Evolutionary conservation across 1,284 basidiomycete species (phyloP), one percentile per base, ranked within the genome.

Genomic region (Ustilago shanxiensis): DNA sequence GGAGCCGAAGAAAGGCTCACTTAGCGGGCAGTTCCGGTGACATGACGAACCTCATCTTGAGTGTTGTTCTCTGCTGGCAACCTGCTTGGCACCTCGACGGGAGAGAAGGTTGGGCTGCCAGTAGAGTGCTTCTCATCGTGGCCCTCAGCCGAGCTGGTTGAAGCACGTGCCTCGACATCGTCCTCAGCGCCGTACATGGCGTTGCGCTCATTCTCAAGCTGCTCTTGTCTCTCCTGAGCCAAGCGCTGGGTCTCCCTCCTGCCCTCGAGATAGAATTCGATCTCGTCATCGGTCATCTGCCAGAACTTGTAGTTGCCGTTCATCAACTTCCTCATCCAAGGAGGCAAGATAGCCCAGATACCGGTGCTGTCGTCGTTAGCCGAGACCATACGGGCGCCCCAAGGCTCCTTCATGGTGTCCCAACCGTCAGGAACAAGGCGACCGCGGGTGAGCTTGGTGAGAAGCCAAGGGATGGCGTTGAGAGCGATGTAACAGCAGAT

Each of bases 401-500:
- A 85, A 11, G 82, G 83, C 64, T 85, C 84, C 68, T 83, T 83
- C 53, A 79, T 72, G 24, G 80, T 82, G 71, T 84, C 71, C 82
- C 82, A 83, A 13, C 87, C 91, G 8, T 91, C 90, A 5, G 93
- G 93, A 2, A 90, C 85, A 65, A 95, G 88, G 53, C 90, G 89
- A n/a, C 89, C 91, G 13, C 89, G 87, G 31, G 89, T 72, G 79
- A 89, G 90, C 77, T 88, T 89, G 66, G 93, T 49, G n/a, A 89
- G 45, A 83, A 89, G 89, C 79, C 79, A 79, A 4, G 93, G 90
- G 50, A 91, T 87, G 50, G 91, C 91, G 85, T 95, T 94, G 73
- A 95, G 88, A 55, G 93, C 78, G 59, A 93, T 83, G 86, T 93
- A 94, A 22, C 90, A 90, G 57, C 89, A 65, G 70, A 95, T 89